phyloP scores from a whole-genome alignment of 768 basidiomycete genomes.

The Dentipellis fragilis region DNA sequence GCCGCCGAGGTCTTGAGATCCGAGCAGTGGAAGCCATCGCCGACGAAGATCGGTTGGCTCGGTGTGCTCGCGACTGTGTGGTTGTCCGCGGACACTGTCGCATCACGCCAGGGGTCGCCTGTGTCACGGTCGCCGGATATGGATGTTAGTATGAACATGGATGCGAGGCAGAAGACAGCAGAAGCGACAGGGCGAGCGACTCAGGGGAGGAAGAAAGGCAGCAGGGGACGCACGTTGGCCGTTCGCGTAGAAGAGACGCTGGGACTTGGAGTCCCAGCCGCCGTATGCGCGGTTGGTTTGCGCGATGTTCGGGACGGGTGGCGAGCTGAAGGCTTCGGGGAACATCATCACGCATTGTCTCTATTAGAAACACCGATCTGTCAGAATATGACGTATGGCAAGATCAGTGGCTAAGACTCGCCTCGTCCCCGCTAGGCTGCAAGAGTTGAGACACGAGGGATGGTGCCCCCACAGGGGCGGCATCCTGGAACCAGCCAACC shows the following conservation, averaged over 20 bases:
- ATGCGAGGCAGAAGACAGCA: background rate
- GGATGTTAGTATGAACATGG: no score
- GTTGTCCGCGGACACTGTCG: slow-evolving; percentile 52
- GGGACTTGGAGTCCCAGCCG: slow-evolving; percentile 15
- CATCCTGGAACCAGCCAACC: slow-evolving; percentile 35
- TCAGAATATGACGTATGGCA: background rate
- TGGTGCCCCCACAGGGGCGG: background rate
- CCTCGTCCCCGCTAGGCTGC: slow-evolving; percentile 4
- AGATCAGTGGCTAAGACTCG: background rate
- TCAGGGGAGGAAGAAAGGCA: background rate
- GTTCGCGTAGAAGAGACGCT: slow-evolving; percentile 17
- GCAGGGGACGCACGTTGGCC: slow-evolving; percentile 4
- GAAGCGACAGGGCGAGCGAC: background rate
- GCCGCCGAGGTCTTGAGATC: slow-evolving; percentile 38
- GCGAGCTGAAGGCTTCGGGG: slow-evolving; percentile 12
- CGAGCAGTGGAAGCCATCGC: slow-evolving; percentile 62
- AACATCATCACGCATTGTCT: slow-evolving; percentile 14
- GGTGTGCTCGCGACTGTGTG: slow-evolving; percentile 36
- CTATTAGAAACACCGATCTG: background rate
- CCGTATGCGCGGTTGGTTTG: slow-evolving; percentile 12
- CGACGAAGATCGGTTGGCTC: slow-evolving; percentile 43
- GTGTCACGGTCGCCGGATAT: background rate
- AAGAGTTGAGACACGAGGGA: slow-evolving; percentile 1
- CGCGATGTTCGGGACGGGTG: slow-evolving; percentile 7
- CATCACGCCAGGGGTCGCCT: slow-evolving; percentile 69